A percentile compares a stretch with the other conserved stretches of the same genome.
Evolutionary conservation across 148 eudicot genomes (phyloP).

Genomic region (Spergularia bocconei): DNA sequence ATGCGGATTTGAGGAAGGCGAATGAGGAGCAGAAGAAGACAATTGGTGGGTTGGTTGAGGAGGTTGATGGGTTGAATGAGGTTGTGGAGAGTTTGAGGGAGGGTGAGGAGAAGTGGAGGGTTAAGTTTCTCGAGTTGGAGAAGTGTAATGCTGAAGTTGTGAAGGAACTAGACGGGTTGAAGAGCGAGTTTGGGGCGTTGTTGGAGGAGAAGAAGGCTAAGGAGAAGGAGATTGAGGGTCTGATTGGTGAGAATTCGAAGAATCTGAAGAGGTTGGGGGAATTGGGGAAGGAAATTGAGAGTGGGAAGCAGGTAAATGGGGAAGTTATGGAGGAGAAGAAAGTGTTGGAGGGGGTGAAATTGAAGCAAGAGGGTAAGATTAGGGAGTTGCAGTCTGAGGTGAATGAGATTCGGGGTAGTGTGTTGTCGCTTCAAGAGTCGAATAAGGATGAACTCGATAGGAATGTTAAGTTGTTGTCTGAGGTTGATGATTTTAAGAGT

Average conservation of each 20-base stretch:
- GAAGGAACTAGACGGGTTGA: conserved; percentile 32
- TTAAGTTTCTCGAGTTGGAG: conserved; percentile 42
- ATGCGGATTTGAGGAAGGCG: conserved; percentile 29
- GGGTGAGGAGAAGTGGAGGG: conserved; percentile 35
- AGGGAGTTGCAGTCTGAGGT: conserved; percentile 34
- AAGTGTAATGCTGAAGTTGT: conserved; percentile 29
- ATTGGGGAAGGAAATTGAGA: conserved; percentile 30
- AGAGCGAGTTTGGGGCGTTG: conserved; percentile 26
- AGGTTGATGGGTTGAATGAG: conserved; percentile 28
- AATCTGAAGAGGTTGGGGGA: conserved; percentile 33
- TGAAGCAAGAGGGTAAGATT: conserved; percentile 35
- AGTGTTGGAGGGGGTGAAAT: conserved; percentile 39
- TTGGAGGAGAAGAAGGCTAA: conserved; percentile 40
- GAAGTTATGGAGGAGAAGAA: conserved; percentile 35
- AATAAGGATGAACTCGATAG: conserved; percentile 23
- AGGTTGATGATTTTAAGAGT: conserved; percentile 28
- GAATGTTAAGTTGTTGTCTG: conserved; percentile 36
- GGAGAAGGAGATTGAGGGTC: conserved; percentile 29
- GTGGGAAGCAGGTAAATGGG: conserved; percentile 19
- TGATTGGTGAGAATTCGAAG: conserved; percentile 36
- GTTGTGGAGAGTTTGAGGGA: conserved; percentile 29
- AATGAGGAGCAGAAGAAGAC: conserved; percentile 17
- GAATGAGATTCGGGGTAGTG: conserved; percentile 23
- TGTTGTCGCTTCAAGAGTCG: conserved; percentile 34
- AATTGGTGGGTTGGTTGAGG: conserved; percentile 39